Conservation (phyloP, 352 stramenopile genomes). For the Phytophthora aleatoria region DNA sequence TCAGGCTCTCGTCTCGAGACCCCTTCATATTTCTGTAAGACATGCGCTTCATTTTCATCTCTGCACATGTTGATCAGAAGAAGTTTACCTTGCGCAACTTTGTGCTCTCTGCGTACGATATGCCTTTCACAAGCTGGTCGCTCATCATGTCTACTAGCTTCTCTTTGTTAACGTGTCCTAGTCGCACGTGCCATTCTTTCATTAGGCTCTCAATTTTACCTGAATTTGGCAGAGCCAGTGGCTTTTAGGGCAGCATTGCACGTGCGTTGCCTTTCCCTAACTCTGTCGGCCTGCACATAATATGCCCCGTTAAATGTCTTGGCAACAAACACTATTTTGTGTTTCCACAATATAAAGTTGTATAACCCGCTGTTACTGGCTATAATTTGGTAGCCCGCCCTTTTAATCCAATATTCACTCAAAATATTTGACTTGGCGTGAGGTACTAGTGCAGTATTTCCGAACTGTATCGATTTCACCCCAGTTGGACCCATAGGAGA, state of each 20-base stretch:
- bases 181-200: neutral
- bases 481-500: neutral
- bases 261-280: neutral
- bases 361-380: neutral
- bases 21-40: neutral
- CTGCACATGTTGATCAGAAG: neutral
- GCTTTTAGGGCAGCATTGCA: neutral
- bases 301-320: neutral
- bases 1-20: neutral
- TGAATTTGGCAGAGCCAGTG: neutral
- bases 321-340: neutral
- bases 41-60: neutral
- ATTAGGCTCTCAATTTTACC: neutral
- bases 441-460: neutral
- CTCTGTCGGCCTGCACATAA: neutral
- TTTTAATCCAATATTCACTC: neutral
- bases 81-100: neutral
- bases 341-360: neutral
- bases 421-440: neutral
- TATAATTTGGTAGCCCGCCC: too few species aligned
- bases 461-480: neutral
- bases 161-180: neutral
- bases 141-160: neutral
- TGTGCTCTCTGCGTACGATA: neutral
- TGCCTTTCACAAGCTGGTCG: neutral